Evolutionary conservation across 805 yeast species (phyloP), one percentile per base, ranked within the genome.

Genomic region (Hanseniaspora meyeri): DNA sequence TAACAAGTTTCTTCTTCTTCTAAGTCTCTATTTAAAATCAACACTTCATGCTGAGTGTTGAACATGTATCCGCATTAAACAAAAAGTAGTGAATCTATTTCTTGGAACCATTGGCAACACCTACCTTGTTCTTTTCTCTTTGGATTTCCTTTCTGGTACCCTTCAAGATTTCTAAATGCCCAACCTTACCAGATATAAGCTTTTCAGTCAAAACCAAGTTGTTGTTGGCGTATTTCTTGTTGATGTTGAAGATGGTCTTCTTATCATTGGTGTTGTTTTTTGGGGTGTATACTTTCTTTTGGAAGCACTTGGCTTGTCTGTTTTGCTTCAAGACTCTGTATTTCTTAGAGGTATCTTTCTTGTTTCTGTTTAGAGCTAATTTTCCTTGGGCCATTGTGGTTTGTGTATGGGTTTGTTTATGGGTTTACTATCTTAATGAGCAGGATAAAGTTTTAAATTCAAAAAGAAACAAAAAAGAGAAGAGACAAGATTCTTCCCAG

Each of bases 101-200:
- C 38, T 36, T 36, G 38, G 38, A 36, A 36, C 38, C 38, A 16
- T 36, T 36, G 38, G 38, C 38, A 36, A 36, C 38, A 36, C 17
- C 38, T 2, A 12, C 38, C 17, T 24, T 43, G 51, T 40, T 49
- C 64, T 75, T 71, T 49, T 68, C 73, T 66, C 78, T 85, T 66
- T 87, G 96, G 17, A 87, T 58, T 63, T 85, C 80, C 71, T 95
- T 80, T 74, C 97, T 81, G 8, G 93, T 82, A 16, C 98, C 98
- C 69, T 87, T 89, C 61, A 91, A 73, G 42, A 91, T 68, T 71
- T 91, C 98, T 64, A 91, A 76, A 69, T 91, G 97, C 29, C 98
- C 98, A 8, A 91, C 97, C 67, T 91, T 78, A 57, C 95, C 77
- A 1, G 97, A 83, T 62, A 91, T 80, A 57, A 88, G 75, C 71